Base-by-base conservation (phyloP, 768 basidiomycete species). In the Leccinum truebloodii region DNA sequence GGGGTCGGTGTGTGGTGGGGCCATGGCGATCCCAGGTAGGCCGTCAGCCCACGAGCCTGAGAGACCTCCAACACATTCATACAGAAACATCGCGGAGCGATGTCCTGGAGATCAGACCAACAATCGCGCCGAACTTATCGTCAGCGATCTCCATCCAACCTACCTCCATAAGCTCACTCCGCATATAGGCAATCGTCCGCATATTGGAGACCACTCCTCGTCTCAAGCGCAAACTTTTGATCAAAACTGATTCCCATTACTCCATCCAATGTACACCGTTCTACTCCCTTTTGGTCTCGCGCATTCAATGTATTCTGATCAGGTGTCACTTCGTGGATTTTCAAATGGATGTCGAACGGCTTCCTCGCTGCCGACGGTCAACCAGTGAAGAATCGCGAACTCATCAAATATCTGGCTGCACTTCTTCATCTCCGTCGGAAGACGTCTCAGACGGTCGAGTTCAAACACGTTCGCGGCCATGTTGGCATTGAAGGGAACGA, bases 1-100 rank as follows among this genome's bases (percentile, higher is more conserved):
- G 95, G 95, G 1, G 75, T 94, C 48, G 95, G 95, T 0, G 92
- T 98, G 1, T 98, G 87, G 86, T 98, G 92, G 91, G 92, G 88
- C 0, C 74, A 70, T 10, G 69, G 80, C 59, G 89, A 94, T 73
- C 72, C 83, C 34, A 78, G 90, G 90, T 73, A 63, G 35, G 63
- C 13, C 35, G 63, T 60, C 49, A 14, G 9, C 49, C 22, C 24
- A 6, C 9, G 34, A 18, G 14, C 22, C 16, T 4, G 5, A 12
- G 18, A 22, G 12, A 34, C 5, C 51, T 56, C 51, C 28, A 55
- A 59, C 51, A 22, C 30, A 9, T 3, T 28, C 53, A n/a, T 30
- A 35, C 22, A 95, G 94, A 58, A 96, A 95, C 66, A 69, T 94
- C 3, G 81, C 87, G 2, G 94, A 95, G 71, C 80, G 91, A 37